phyloP scores from a whole-genome alignment of 2,329 filamentous ascomycete genomes.

The Penicillium janthinellum region DNA sequence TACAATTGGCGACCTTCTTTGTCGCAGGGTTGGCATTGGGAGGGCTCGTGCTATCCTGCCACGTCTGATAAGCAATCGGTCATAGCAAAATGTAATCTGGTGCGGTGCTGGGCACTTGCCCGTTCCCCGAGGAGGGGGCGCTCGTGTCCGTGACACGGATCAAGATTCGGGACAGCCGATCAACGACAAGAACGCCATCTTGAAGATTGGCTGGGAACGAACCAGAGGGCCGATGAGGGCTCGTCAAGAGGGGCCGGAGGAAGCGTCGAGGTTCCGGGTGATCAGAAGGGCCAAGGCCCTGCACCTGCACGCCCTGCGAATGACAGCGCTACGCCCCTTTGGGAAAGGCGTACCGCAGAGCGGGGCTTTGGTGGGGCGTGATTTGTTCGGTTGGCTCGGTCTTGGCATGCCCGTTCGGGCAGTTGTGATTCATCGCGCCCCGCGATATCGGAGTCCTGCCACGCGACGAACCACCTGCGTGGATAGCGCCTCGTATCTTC shows the following conservation, averaged over 20 bases:
- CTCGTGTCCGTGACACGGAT: constrained; percentile 3
- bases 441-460: not conserved
- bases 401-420: not conserved
- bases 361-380: not conserved
- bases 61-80: constrained; percentile 18
- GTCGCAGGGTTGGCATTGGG: not conserved
- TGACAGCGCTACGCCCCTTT: constrained; percentile 33
- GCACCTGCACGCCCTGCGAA: constrained; percentile 32
- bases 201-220: not conserved
- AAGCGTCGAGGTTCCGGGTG: constrained; percentile 12
- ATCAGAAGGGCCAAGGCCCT: constrained; percentile 7
- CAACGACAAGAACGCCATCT: constrained; percentile 1
- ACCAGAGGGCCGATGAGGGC: not conserved
- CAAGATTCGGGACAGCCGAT: constrained; percentile 2
- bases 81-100: constrained; percentile 11
- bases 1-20: not conserved
- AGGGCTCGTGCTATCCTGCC: constrained; percentile 10
- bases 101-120: not conserved
- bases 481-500: not conserved
- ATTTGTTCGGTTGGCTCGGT: not conserved
- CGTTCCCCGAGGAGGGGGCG: not conserved
- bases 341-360: constrained; percentile 11
- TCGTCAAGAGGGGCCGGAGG: constrained; percentile 3
- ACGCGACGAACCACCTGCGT: not conserved
- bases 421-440: not conserved